Evolutionary conservation across 1,284 basidiomycete genomes (phyloP), one percentile per base, ranked within the genome.

Genomic region (Cystobasidium sp.): DNA sequence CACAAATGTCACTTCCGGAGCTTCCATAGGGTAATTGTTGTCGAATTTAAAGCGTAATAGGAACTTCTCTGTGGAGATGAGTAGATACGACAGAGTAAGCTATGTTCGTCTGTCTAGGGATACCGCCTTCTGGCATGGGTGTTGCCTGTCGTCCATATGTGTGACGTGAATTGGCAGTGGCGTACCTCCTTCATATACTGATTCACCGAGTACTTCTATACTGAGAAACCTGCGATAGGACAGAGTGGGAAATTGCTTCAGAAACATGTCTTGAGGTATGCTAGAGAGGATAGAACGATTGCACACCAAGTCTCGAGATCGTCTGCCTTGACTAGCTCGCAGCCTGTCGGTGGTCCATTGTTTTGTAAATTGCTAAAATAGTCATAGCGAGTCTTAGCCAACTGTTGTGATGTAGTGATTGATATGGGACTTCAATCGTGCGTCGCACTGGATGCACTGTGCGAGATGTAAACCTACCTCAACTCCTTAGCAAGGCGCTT

Each of bases 1-100:
- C 55, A 81, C 76, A 71, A 81, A 81, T 37, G 80, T 78, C 1
- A 80, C 79, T 68, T 81, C 81, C 16, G 81, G 81, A 39, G 79
- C 77, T 59, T 81, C 81, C 74, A 81, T 79, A 24, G 81, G 81
- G 61, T 81, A 81, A 6, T 62, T 68, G 20, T 78, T 77, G 10
- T 77, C 75, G 72, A 81, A 81, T 43, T 80, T 78, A 51, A 81
- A 80, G 49, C 80, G 78, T 20, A 81, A 77, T 9, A 75, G 78
- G 71, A 81, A 81, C 52, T 71, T 77, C 63, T 81, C 77, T 75
- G 61, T 41, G 12, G 6, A 41, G 0, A 39, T 10, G 7, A 31
- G 24, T 10, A 16, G 12, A 49, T 12, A 49, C 3, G 2, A 2
- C n/a, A 49, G 46, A 14, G 46, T 49, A 14, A 49, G n/a, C 14